These are phyloP conservation scores for Penicillium odoratum DNA, from an alignment of 495 filamentous ascomycete species.

Conservation along the genomic window DNA sequence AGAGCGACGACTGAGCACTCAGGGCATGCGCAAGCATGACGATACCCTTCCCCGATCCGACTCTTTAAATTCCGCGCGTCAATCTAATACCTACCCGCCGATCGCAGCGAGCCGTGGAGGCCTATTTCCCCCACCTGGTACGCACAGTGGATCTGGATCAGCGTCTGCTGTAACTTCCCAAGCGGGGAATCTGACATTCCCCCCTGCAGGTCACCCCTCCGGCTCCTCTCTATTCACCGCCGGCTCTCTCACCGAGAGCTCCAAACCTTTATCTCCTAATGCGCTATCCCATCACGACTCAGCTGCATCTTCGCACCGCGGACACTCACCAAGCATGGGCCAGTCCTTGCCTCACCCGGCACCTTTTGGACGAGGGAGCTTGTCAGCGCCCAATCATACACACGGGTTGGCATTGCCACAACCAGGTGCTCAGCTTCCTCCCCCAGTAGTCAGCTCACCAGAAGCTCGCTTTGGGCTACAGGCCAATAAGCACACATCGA, in stretches of 20 bases:
- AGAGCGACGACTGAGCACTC: constrained; percentile 59
- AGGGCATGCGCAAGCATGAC: constrained; percentile 72
- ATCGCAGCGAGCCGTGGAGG: constrained; percentile 47
- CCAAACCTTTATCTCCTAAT: constrained; percentile 80
- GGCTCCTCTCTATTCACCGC: constrained; percentile 66
- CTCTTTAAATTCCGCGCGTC: constrained; percentile 55
- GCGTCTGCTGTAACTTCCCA: constrained; percentile 58
- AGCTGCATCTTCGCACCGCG: constrained; percentile 51
- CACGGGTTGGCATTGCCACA: constrained; percentile 41
- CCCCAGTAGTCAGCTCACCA: constrained; percentile 49
- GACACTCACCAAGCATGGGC: constrained; percentile 69
- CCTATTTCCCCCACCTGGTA: constrained; percentile 58
- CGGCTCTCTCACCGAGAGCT: constrained; percentile 78
- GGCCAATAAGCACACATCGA: constrained; percentile 34
- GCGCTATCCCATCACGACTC: constrained; percentile 60
- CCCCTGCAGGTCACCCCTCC: constrained; percentile 43
- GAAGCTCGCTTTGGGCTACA: constrained; percentile 48
- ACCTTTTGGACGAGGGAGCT: constrained; percentile 55
- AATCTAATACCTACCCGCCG: constrained; percentile 78
- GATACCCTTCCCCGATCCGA: constrained; percentile 43
- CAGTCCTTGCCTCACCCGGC: constrained; percentile 60
- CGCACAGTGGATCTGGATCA: constrained; percentile 49
- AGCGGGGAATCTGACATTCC: constrained; percentile 44
- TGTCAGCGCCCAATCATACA: constrained; percentile 29
- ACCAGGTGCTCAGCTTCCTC: constrained; percentile 51